phyloP scores from a whole-genome alignment of 2,329 filamentous ascomycete genomes.

The Cytospora paraplurivora region DNA sequence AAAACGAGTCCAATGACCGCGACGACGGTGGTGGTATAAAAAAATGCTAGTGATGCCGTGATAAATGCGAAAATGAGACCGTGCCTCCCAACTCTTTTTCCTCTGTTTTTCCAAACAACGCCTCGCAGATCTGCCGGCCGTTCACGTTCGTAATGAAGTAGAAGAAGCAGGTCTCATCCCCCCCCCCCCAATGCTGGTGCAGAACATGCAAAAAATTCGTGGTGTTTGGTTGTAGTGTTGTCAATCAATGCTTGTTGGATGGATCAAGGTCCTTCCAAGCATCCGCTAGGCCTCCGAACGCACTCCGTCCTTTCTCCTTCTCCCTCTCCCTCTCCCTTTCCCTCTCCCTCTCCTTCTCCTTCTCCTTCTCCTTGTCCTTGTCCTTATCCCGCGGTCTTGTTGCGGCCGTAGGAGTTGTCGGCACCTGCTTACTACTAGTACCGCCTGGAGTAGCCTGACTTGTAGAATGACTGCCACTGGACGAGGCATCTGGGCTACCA shows the following conservation, averaged over 20 bases:
- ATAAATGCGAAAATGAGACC: not conserved
- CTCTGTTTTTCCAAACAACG: slow-evolving; percentile 11
- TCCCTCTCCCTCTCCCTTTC: slow-evolving; percentile 37
- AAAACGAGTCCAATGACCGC: not conserved
- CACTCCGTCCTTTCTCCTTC: slow-evolving; percentile 34
- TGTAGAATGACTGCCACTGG: slow-evolving; percentile 13
- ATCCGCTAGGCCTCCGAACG: slow-evolving; percentile 29
- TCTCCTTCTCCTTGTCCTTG: slow-evolving; percentile 33
- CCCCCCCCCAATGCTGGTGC: slow-evolving; percentile 1
- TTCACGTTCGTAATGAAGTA: slow-evolving; percentile 20
- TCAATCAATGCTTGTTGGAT: slow-evolving; percentile 20
- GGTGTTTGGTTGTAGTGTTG: not conserved
- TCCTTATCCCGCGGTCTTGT: slow-evolving; percentile 34
- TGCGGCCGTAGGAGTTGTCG: slow-evolving; percentile 24
- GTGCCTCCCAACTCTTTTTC: slow-evolving; percentile 10
- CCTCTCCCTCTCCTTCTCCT: slow-evolving; percentile 38
- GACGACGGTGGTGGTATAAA: not conserved
- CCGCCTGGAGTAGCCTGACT: slow-evolving; percentile 7
- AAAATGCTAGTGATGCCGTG: slow-evolving; percentile 13
- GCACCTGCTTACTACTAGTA: slow-evolving; percentile 1
- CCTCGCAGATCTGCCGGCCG: slow-evolving; percentile 18
- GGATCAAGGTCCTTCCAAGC: slow-evolving; percentile 26
- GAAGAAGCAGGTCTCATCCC: not conserved
- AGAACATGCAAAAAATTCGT: not conserved
- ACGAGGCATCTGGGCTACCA: slow-evolving; percentile 35